A percentile compares a stretch with the other conserved stretches of the same genome.
Conservation (phyloP, 768 basidiomycete species). For the Termitomyces sp. region DNA sequence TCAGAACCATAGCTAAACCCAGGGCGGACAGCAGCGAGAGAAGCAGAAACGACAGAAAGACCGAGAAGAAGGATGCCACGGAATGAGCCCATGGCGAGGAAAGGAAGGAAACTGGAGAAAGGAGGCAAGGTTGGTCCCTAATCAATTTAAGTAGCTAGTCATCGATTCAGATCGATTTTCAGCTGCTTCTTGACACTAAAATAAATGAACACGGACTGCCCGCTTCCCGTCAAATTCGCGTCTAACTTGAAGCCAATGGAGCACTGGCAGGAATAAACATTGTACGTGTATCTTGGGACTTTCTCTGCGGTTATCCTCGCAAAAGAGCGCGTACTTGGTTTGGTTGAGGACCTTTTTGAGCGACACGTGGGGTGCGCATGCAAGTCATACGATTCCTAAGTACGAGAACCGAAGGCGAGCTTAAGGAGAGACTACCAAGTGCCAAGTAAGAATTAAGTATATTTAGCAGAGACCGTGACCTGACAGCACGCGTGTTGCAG, state of each 20-base stretch:
- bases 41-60: slow-evolving; percentile 30
- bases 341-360: not conserved
- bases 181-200: slow-evolving; percentile 23
- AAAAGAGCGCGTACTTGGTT: not conserved
- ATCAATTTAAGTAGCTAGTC: slow-evolving; percentile 1
- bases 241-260: not conserved
- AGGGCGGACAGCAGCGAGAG: slow-evolving; percentile 37
- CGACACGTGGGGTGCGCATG: not conserved
- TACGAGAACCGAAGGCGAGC: not conserved
- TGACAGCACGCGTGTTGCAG: not conserved
- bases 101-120: slow-evolving; percentile 1
- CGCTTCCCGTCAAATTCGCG: slow-evolving; percentile 3
- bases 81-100: slow-evolving; percentile 14
- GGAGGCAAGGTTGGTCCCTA: not conserved
- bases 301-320: not conserved
- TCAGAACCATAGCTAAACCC: slow-evolving; percentile 72
- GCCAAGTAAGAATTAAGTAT: not conserved
- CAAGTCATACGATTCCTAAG: no score
- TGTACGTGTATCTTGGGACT: not conserved
- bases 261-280: not conserved
- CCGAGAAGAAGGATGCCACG: slow-evolving; percentile 22
- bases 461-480: not conserved
- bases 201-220: slow-evolving; percentile 16
- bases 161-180: slow-evolving; percentile 18
- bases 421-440: slow-evolving; percentile 2